These are phyloP conservation scores for Athelia sp. DNA, from an alignment of 1,284 basidiomycete species.

Conservation along the genomic window DNA sequence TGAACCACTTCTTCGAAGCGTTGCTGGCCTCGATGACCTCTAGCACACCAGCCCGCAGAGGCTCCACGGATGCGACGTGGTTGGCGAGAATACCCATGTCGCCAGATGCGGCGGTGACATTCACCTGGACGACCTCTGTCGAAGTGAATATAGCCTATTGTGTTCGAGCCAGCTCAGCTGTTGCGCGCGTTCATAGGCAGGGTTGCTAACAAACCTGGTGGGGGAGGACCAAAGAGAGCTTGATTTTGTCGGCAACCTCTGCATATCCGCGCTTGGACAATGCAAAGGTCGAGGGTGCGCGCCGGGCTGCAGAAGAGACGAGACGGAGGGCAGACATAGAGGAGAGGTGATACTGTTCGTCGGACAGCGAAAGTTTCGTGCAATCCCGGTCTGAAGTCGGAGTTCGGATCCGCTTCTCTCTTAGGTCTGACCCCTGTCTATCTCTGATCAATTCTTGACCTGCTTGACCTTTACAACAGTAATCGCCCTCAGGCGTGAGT, in stretches of 20 bases:
- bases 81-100: slow-evolving; percentile 98
- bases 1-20: slow-evolving; percentile 90
- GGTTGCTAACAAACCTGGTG: slow-evolving; percentile 70
- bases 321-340: slow-evolving; percentile 74
- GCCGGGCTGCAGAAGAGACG: slow-evolving; percentile 57
- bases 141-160: slow-evolving; percentile 82
- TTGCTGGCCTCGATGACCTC: slow-evolving; percentile 85
- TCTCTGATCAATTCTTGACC: too few species aligned
- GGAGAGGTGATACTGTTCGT: too few species aligned
- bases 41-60: slow-evolving; percentile 87
- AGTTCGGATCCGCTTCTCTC: too few species aligned
- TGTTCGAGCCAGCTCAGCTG: slow-evolving; percentile 2
- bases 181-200: neutral
- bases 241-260: slow-evolving; percentile 82
- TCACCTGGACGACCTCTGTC: slow-evolving; percentile 89
- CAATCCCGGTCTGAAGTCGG: too few species aligned
- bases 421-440: too few species aligned
- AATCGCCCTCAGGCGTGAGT: too few species aligned
- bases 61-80: slow-evolving; percentile 92
- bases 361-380: too few species aligned
- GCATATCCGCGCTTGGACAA: slow-evolving; percentile 80
- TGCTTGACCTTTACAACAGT: too few species aligned
- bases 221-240: slow-evolving; percentile 86
- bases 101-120: slow-evolving; percentile 89
- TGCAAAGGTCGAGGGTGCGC: slow-evolving; percentile 46